Evolutionary conservation across 228 moss, liverwort and hornwort genomes (phyloP).

Genomic region (Sphagnum magellanicum): DNA sequence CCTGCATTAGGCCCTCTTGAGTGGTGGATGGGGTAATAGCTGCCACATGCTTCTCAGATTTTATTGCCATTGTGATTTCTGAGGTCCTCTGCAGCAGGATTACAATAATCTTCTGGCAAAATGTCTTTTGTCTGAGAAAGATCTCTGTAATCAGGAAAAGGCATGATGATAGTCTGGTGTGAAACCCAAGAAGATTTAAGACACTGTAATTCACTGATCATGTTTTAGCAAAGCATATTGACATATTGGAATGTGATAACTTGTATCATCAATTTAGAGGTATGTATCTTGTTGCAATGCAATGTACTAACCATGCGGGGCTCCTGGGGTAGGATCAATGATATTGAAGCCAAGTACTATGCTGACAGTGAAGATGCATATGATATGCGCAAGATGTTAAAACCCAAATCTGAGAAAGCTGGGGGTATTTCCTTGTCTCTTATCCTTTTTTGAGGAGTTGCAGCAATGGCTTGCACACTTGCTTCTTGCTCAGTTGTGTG

Average conservation of each 20-base stretch:
- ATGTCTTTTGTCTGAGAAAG: no score
- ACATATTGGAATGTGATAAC: no score
- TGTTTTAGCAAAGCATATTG: no score
- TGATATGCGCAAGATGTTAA: slow-evolving; percentile 61
- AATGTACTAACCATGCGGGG: not conserved
- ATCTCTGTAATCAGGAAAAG: no score
- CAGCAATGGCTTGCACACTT: not conserved
- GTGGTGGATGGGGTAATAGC: not conserved
- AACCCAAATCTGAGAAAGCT: slow-evolving; percentile 23
- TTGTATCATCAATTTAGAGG: no score
- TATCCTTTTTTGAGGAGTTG: not conserved
- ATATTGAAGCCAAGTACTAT: slow-evolving; percentile 67
- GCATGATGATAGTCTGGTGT: no score
- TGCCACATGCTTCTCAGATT: not conserved
- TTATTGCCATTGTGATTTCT: not conserved
- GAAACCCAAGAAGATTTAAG: no score
- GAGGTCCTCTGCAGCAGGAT: no score
- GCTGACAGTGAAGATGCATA: slow-evolving; percentile 71
- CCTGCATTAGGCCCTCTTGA: not conserved
- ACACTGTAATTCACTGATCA: no score
- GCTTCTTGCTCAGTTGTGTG: not conserved
- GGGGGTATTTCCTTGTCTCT: not conserved
- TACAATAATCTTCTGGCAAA: no score
- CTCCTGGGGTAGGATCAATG: slow-evolving; percentile 10
- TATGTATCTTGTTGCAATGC: no score